Percentiles rank a stretch among this genome's conserved stretches.
Evolutionary conservation across 257 asterid species (phyloP).

Genomic region (Solanum bulbocastanum): DNA sequence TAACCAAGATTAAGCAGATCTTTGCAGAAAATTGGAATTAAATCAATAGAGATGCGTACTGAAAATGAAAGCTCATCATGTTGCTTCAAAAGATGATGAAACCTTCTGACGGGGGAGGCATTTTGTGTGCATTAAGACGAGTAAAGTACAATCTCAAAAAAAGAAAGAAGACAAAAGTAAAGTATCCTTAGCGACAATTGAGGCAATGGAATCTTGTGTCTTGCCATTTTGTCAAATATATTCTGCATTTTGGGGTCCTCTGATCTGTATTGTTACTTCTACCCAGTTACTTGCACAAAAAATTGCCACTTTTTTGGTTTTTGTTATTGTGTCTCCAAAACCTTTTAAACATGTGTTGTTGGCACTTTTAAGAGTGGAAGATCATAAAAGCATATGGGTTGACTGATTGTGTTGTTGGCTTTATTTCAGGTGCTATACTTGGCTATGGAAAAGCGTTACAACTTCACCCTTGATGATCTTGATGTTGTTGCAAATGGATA

Average conservation of each 20-base stretch:
- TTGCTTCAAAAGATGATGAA: background rate
- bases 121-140: background rate
- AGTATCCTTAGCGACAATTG: background rate
- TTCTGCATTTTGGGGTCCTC: background rate
- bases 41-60: background rate
- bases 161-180: background rate
- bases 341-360: background rate
- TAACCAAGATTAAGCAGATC: background rate
- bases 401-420: background rate
- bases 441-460: conserved; percentile 91
- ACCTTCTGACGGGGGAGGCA: too few species aligned
- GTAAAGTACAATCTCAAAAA: background rate
- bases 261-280: background rate
- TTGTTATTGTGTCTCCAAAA: background rate
- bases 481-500: conserved; percentile 91
- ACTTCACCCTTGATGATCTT: conserved; percentile 73
- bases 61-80: background rate
- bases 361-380: background rate
- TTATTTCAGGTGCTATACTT: conserved; percentile 58
- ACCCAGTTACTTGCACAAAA: background rate
- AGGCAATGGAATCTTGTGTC: background rate
- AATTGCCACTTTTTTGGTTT: background rate
- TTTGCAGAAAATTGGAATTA: background rate
- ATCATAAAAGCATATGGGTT: background rate
- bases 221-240: background rate